Evolutionary conservation across 2,329 filamentous ascomycete genomes (phyloP), one percentile per base, ranked within the genome.

Genomic region (Corinectria fuckeliana): DNA sequence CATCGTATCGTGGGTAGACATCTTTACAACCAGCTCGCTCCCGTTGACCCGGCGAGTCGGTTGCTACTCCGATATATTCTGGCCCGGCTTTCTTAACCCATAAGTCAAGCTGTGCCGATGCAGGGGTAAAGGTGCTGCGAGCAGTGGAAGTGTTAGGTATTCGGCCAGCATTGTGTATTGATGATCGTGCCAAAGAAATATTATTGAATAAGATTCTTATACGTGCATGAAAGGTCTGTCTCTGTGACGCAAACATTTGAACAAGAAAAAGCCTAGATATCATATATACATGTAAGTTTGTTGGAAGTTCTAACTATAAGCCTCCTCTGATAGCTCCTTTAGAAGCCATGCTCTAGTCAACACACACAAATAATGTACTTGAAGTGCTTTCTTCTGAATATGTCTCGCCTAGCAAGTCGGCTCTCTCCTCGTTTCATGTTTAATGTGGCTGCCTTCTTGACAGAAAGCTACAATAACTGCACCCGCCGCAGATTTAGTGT

Each of bases 341-440:
- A 8, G 3, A 36, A 16, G 9, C n/a, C 18, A 32, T 6, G 9
- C n/a, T 18, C 2, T 4, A 16, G 10, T 5, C 8, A 36, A 16
- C 3, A 16, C 26, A 23, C 20, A 16, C 47, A 65, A 16, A 64
- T 64, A 7, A 65, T 61, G 23, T 65, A 65, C 50, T 58, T 32
- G 16, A 65, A 65, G n/a, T 63, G 53, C 25, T 60, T 56, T 65
- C 65, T 21, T 65, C 52, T 11, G 58, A 30, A 25, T 65, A 62
- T 2, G 63, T 65, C 39, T 56, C 51, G 14, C 65, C 62, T 6
- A 65, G 28, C 34, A 65, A 39, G 0, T 52, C 63, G 8, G 52
- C 63, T n/a, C 41, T 34, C 1, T 34, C 45, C 14, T 60, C 48
- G 25, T 53, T 57, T 2, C 44, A 60, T 5, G 30, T 26, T 0